Evolutionary conservation across 371 early-diverging fungal species (phyloP), one percentile per base, ranked within the genome.

Genomic region (Phascolomyces articulosus): DNA sequence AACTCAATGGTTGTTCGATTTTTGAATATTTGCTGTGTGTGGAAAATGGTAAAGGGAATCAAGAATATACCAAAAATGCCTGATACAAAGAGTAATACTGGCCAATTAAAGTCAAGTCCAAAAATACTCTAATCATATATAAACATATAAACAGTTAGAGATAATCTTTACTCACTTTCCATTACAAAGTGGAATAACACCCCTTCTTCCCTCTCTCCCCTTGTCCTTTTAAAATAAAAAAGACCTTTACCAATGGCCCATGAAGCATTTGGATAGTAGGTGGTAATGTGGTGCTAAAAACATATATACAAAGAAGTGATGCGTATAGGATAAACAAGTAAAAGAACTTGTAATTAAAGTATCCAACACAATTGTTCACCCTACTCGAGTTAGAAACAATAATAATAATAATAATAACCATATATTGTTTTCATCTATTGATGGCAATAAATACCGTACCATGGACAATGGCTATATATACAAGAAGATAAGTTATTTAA

Each of bases 281-380:
- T 3, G 78, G 74, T 16, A 82, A 62, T 18, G 78, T 64, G 0
- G 84, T 78, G 20, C 66, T 15, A 55, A 87, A 85, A 4, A 87
- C 55, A 55, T 73, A 83, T 2, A 81, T 24, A 61, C 87, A 88
- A 56, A 85, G 82, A 3, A 85, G n/a, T 0, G 75, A 63, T 31
- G 77, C 77, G 70, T 88, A 89, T 0, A 82, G 44, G 23, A 91
- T 54, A 66, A 90, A 91, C 11, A 87, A 69, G 58, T 84, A 85
- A 74, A 93, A 93, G 65, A 73, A 80, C 70, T 90, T 91, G 66
- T 87, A 82, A 62, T 91, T 93, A 38, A 66, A 58, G 64, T 79
- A 88, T 1, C 93, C 93, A 8, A 93, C 87, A 65, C 91, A 91
- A 59, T 85, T 87, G 64, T 89, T 89, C 21, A 91, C 67, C 90